phyloP scores from a whole-genome alignment of 2,329 filamentous ascomycete genomes.

The Pseudocercospora fijiensis region DNA sequence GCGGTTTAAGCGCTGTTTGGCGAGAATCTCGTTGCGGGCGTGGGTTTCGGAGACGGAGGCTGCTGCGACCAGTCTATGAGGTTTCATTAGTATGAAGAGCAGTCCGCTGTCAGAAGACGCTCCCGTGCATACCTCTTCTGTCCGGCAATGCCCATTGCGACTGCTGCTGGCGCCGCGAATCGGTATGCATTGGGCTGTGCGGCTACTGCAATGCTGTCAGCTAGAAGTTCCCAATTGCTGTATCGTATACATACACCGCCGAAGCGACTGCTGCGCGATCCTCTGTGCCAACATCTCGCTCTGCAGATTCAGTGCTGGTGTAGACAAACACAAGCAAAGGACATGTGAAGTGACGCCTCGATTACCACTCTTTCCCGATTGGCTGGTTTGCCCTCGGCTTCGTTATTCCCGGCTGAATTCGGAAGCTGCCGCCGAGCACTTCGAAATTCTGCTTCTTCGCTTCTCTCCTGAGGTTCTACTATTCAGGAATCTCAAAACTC shows the following conservation, averaged over 20 bases:
- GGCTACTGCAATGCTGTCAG: constrained; percentile 40
- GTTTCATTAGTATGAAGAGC: neutral
- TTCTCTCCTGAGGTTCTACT: constrained; percentile 20
- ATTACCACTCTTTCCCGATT: neutral
- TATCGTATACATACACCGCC: constrained; percentile 27
- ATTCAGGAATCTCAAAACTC: constrained; percentile 32
- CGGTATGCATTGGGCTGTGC: constrained; percentile 49
- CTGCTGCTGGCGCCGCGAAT: constrained; percentile 46
- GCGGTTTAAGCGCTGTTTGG: constrained; percentile 74
- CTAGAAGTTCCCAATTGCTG: neutral
- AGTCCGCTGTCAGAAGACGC: neutral
- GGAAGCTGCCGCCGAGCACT: neutral
- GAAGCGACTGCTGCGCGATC: constrained; percentile 46
- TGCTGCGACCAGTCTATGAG: constrained; percentile 52
- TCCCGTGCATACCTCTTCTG: constrained; percentile 47
- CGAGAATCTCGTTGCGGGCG: constrained; percentile 64
- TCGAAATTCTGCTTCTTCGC: constrained; percentile 8
- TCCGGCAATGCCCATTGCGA: constrained; percentile 40
- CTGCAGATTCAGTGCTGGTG: constrained; percentile 18
- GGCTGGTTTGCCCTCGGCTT: neutral
- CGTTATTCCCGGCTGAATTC: neutral
- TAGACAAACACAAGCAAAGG: neutral
- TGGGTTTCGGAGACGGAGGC: constrained; percentile 57
- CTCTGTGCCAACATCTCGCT: constrained; percentile 48
- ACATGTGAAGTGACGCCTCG: constrained; percentile 1